These are phyloP conservation scores for Dothiorella sarmentorum DNA, from an alignment of 2,329 filamentous ascomycete species.

Conservation along the genomic window DNA sequence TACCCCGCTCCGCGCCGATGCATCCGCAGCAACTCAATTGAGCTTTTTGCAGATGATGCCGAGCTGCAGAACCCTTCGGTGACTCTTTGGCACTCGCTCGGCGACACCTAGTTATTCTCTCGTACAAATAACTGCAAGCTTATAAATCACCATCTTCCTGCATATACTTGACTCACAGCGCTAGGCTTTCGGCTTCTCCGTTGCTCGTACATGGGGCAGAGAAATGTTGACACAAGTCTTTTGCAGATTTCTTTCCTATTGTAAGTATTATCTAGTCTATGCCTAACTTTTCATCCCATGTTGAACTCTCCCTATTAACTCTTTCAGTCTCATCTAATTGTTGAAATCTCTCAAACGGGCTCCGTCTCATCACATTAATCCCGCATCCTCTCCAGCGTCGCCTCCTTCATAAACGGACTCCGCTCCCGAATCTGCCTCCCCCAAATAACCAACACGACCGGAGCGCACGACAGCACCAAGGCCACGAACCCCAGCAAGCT, in stretches of 20 bases:
- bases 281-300: no score
- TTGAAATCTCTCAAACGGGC: no score
- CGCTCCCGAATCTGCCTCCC: constrained; percentile 39
- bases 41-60: neutral
- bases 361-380: no score
- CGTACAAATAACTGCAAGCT: neutral
- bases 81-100: neutral
- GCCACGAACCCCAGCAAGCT: constrained; percentile 45
- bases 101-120: neutral
- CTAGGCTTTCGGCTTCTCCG: neutral
- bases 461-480: constrained; percentile 43
- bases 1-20: neutral
- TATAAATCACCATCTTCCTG: neutral
- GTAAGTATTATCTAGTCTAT: no score
- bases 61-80: neutral
- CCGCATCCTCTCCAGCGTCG: constrained; percentile 20
- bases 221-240: no score
- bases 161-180: neutral
- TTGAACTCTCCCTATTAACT: no score
- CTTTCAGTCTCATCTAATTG: no score
- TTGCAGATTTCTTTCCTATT: no score
- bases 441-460: constrained; percentile 43
- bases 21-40: neutral
- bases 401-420: constrained; percentile 39
- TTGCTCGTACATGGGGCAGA: no score